Evolutionary conservation across 1,139 yeast species (phyloP), one percentile per base, ranked within the genome.

Genomic region (Pichia sp.): DNA sequence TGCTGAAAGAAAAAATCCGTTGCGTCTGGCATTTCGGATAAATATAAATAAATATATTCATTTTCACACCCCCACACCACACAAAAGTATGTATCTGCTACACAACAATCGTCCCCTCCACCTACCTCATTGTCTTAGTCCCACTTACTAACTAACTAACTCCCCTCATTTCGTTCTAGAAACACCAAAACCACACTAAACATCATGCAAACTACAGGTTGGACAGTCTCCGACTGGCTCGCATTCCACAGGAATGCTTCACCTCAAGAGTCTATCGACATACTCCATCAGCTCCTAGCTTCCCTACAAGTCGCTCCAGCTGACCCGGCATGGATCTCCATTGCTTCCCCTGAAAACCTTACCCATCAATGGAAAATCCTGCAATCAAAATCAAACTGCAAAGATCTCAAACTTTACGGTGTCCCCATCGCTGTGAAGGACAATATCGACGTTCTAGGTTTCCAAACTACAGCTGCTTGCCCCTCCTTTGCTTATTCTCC

Each of bases 351-450:
- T 28, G 82, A 77, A 12, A 74, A 75, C 51, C 63, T 89, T 40
- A 55, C 61, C 31, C 84, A 79, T 50, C 97, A 89, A 62, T 86
- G 95, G 91, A 72, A 72, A 39, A 75, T 79, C 38, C 66, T 88
- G 35, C 88, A 81, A 54, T 72, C 84, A 33, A 70, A 73, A 48
- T 62, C 75, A 17, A 60, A 78, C 53, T 79, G 78, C 55, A 39
- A 55, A 38, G 53, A 60, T 3, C 66, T 80, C 31, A 81, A 84
- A 14, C 67, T 84, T 32, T 89, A 80, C 56, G 97, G 97, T 58
- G 97, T 91, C 2, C 98, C 98, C 1, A 73, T 86, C 37, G 97
- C 96, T 11, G 77, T 89, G 39, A 91, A 91, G 62, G 98, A 91
- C 63, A 91, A 91, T 60, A 91, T 91, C 46, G 97, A 91, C 57